phyloP scores from a whole-genome alignment of 2,329 filamentous ascomycete genomes.

The Coniochaeta sp. region DNA sequence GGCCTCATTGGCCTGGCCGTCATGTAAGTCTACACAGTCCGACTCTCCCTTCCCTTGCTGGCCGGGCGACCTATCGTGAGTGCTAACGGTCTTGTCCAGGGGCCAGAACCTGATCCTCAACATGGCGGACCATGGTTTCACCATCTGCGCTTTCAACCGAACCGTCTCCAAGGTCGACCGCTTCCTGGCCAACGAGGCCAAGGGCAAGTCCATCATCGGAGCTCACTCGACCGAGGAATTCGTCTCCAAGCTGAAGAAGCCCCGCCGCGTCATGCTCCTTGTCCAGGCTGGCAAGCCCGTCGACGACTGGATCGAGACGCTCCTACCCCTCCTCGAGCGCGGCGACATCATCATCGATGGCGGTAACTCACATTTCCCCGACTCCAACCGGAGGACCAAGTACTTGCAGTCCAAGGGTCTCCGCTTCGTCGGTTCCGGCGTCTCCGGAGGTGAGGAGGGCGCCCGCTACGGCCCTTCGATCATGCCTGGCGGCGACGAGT shows the following conservation, averaged over 20 bases:
- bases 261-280: constrained; percentile 94
- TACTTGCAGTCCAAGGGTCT: constrained; percentile 85
- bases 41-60: background rate
- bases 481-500: constrained; percentile 98
- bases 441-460: constrained; percentile 99
- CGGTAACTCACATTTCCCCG: constrained; percentile 98
- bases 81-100: constrained; percentile 27
- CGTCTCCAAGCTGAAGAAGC: constrained; percentile 91
- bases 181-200: constrained; percentile 86
- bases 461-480: constrained; percentile 94
- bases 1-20: constrained; percentile 90
- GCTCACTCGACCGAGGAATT: constrained; percentile 94
- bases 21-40: constrained; percentile 51
- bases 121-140: constrained; percentile 88
- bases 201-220: constrained; percentile 92
- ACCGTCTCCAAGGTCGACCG: constrained; percentile 96
- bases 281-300: constrained; percentile 98
- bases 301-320: constrained; percentile 96
- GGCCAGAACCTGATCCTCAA: constrained; percentile 85
- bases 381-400: constrained; percentile 93
- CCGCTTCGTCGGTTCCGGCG: constrained; percentile 92
- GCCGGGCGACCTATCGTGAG: background rate
- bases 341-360: constrained; percentile 99
- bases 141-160: constrained; percentile 96
- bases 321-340: constrained; percentile 73